phyloP scores from a whole-genome alignment of 2,329 filamentous ascomycete species.

The Cladosporium sp. region DNA sequence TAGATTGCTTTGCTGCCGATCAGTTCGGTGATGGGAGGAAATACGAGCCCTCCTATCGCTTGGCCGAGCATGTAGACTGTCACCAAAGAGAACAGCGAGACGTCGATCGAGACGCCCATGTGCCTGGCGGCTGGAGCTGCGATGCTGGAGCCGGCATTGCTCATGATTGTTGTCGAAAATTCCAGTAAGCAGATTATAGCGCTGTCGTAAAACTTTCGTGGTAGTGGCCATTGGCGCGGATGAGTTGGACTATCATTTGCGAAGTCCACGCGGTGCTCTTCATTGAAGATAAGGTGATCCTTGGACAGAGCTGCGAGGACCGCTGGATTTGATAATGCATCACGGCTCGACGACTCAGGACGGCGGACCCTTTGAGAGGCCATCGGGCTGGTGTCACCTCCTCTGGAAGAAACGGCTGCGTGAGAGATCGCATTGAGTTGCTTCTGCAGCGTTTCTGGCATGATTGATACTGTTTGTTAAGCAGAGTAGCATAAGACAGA shows the following conservation, averaged over 20 bases:
- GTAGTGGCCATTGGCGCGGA: slow-evolving; percentile 17
- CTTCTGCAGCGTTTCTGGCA: not conserved
- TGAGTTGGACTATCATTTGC: slow-evolving; percentile 12
- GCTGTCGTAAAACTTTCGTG: slow-evolving; percentile 18
- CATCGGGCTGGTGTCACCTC: not conserved
- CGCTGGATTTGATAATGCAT: not conserved
- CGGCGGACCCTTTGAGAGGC: not conserved
- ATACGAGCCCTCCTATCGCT: slow-evolving; percentile 36
- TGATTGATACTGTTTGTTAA: not conserved
- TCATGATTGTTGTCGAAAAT: slow-evolving; percentile 18
- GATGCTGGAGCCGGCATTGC: slow-evolving; percentile 17
- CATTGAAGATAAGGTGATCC: slow-evolving; percentile 5
- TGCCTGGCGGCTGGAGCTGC: not conserved
- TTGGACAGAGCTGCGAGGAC: not conserved
- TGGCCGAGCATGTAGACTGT: slow-evolving; percentile 35
- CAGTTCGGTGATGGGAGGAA: slow-evolving; percentile 37
- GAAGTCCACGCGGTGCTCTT: slow-evolving; percentile 18
- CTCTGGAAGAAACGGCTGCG: not conserved
- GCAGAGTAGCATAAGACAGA: not conserved
- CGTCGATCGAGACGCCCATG: slow-evolving; percentile 6
- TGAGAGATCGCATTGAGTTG: not conserved
- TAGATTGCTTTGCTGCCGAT: slow-evolving; percentile 37
- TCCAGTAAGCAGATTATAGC: slow-evolving; percentile 22
- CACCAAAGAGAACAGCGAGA: slow-evolving; percentile 11
- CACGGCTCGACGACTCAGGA: not conserved